Evolutionary conservation across 2,329 filamentous ascomycete genomes (phyloP).

Genomic region (Hypomyces rosellus): DNA sequence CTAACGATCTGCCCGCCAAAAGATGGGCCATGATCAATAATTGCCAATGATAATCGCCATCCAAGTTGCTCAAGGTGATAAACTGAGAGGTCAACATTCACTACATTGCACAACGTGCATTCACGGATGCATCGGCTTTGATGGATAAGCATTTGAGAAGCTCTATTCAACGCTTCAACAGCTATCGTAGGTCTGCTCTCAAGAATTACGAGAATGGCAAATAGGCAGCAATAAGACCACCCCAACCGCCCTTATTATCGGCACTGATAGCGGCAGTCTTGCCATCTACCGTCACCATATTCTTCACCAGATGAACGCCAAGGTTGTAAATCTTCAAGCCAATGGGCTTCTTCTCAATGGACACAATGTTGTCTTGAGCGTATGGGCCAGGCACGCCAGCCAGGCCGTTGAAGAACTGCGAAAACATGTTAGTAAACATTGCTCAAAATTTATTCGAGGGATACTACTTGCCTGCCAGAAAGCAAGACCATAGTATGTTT

Average conservation of each 20-base stretch:
- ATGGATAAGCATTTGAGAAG: too few relatives aligned
- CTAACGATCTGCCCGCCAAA: too few relatives aligned
- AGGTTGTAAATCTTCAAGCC: slow-evolving; percentile 12
- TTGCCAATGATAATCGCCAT: too few relatives aligned
- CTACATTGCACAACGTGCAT: too few relatives aligned
- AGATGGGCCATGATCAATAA: too few relatives aligned
- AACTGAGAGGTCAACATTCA: too few relatives aligned
- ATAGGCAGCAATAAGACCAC: slow-evolving; percentile 24
- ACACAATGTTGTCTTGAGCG: slow-evolving; percentile 14
- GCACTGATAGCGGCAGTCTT: slow-evolving; percentile 8
- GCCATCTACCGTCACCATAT: slow-evolving; percentile 12
- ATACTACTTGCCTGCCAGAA: slow-evolving; percentile 10
- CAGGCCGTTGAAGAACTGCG: slow-evolving; percentile 13
- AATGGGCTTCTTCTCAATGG: slow-evolving; percentile 9
- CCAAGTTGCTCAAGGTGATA: too few relatives aligned
- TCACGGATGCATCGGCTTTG: too few relatives aligned
- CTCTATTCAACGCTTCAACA: too few relatives aligned
- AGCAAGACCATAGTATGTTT: slow-evolving; percentile 8
- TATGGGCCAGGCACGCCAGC: slow-evolving; percentile 10
- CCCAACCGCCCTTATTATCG: slow-evolving; percentile 23
- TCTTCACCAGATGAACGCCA: slow-evolving; percentile 12
- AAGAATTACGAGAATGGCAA: slow-evolving; percentile 12
- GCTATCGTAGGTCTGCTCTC: too few relatives aligned
- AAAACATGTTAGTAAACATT: neutral
- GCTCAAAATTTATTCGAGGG: too few relatives aligned